Evolutionary conservation across 2,329 filamentous ascomycete genomes (phyloP), one percentile per base, ranked within the genome.

Genomic region (Diplodia mutila): DNA sequence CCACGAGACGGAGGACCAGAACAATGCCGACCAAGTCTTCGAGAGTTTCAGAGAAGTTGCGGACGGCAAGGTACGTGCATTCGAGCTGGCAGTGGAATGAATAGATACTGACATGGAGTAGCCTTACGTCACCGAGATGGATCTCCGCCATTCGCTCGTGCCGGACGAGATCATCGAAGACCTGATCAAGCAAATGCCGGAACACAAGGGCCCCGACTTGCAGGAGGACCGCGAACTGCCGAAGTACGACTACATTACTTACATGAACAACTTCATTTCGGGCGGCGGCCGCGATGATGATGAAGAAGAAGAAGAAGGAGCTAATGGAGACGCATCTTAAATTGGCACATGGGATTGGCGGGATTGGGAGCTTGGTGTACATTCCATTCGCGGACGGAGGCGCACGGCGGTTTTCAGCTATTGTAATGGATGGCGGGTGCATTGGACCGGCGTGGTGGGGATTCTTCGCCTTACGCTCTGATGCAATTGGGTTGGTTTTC

Each of bases 161-260:
- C 95, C 95, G 0, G 95, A 99, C 76, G 94, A 98, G 76, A 91
- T 99, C 71, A 97, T 99, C 75, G 94, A 97, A 70, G 92, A 97
- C 79, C 85, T 99, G 57, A 85, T 95, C 64, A 87, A 91, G 74
- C 92, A 92, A 63, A 97, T 99, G 86, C 95, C 95, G 0, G 77
- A 83, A 64, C 94, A 97, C 78, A 87, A 85, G 61, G 95, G 94
- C 0, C 93, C 93, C 2, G 94, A 97, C 78, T 86, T 94, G 79
- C 88, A 92, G 67, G 89, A 93, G 75, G 95, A 98, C 78, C 85
- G 93, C 66, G 90, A 94, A 63, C 81, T 92, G 75, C 87, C 91
- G 46, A 96, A 98, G 80, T 99, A 90, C 78, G 95, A 99, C 80
- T 99, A 99, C 82, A 93, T 98, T 71, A 90, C 88, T 70, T 99